Evolutionary conservation across 2,329 filamentous ascomycete species (phyloP).

Genomic region (Capronia americana): DNA sequence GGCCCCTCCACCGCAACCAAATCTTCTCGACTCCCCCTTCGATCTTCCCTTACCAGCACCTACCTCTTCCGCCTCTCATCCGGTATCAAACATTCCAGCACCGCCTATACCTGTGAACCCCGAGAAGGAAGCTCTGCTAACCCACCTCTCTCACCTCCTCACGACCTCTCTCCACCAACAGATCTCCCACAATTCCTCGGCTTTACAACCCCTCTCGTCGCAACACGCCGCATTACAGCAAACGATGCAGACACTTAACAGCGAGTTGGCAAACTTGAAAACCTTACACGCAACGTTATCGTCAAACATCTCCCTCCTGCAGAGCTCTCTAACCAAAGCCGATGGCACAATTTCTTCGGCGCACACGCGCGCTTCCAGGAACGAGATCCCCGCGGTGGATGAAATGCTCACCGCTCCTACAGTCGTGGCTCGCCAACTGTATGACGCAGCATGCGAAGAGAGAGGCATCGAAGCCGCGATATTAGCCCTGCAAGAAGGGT

Average conservation of each 20-base stretch:
- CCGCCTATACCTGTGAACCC: constrained; percentile 95
- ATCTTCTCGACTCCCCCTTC: constrained; percentile 69
- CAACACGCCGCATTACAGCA: constrained; percentile 78
- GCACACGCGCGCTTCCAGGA: constrained; percentile 60
- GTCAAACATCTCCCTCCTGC: constrained; percentile 79
- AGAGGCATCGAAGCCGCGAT: constrained; percentile 84
- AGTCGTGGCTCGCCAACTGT: constrained; percentile 90
- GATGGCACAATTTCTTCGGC: constrained; percentile 78
- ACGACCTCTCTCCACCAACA: constrained; percentile 71
- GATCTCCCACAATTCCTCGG: constrained; percentile 73
- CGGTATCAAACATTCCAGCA: constrained; percentile 60
- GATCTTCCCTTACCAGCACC: constrained; percentile 61
- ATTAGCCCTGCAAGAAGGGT: constrained; percentile 63
- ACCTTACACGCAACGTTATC: constrained; percentile 73
- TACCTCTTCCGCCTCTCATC: constrained; percentile 55
- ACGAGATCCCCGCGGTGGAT: constrained; percentile 75
- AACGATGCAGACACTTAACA: constrained; percentile 72
- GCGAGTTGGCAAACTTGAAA: constrained; percentile 74
- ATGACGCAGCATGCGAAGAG: constrained; percentile 87
- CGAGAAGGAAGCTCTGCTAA: constrained; percentile 86
- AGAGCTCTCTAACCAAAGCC: constrained; percentile 76
- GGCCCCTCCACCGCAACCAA: constrained; percentile 47
- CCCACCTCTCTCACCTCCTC: constrained; percentile 74
- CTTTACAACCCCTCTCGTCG: constrained; percentile 75
- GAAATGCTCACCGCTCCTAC: constrained; percentile 92